Evolutionary conservation across 2,329 filamentous ascomycete species (phyloP).

Genomic region (Alternaria atra): DNA sequence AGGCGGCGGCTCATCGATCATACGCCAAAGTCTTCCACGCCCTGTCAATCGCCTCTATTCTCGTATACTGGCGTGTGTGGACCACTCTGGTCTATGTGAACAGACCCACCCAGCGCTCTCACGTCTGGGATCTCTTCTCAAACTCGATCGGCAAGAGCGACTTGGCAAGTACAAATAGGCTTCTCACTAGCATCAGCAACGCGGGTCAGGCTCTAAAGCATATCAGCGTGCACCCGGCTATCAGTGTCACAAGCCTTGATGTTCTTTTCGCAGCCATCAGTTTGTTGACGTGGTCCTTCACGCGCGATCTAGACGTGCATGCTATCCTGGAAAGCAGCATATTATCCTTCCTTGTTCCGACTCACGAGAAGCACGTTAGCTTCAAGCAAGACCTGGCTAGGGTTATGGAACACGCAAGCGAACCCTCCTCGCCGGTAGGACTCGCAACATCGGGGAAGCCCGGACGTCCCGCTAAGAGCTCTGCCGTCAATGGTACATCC

Average conservation of each 20-base stretch:
- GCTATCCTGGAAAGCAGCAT: constrained; percentile 57
- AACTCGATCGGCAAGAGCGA: constrained; percentile 58
- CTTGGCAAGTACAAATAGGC: constrained; percentile 41
- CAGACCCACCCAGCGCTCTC: constrained; percentile 57
- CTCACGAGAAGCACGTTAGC: constrained; percentile 41
- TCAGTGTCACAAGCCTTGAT: constrained; percentile 67
- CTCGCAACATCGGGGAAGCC: constrained; percentile 35
- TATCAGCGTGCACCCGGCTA: constrained; percentile 65
- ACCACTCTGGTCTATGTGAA: constrained; percentile 58
- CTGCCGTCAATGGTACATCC: constrained; percentile 23
- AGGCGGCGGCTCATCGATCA: constrained; percentile 51
- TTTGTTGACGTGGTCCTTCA: constrained; percentile 67
- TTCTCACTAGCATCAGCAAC: constrained; percentile 36
- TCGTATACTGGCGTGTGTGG: constrained; percentile 59
- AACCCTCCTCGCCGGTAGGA: constrained; percentile 15
- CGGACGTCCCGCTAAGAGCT: constrained; percentile 40
- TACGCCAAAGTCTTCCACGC: constrained; percentile 60
- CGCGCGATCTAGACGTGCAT: constrained; percentile 61
- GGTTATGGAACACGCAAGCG: constrained; percentile 17
- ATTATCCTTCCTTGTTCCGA: constrained; percentile 38
- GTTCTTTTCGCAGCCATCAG: constrained; percentile 64
- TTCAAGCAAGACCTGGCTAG: constrained; percentile 24
- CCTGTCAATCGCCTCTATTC: constrained; percentile 56
- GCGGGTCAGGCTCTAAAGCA: constrained; percentile 56
- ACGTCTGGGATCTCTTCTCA: constrained; percentile 44